Base-by-base conservation (phyloP, 148 eudicot species). In the Rhododendron henanense region DNA sequence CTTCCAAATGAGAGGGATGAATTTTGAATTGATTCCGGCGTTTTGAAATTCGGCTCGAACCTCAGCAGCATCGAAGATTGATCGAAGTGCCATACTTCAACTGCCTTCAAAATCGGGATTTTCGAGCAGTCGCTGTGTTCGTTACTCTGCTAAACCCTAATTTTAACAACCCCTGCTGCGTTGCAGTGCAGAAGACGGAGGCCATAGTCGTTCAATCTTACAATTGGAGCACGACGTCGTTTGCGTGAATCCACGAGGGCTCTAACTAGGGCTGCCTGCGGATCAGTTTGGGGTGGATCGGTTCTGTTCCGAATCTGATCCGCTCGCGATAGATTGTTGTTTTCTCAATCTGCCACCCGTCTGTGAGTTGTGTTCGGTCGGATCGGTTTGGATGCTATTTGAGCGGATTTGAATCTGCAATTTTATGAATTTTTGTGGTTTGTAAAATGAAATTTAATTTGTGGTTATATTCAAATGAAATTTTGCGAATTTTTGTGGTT, bases 1-100 rank as follows among this genome's bases (percentile, higher is more conserved):
- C 98, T 94, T 97, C 99, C 99, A 95, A 76, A 97, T 92, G 53
- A 90, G 74, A 63, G 98, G 98, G 88, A 95, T 90, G 92, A 95
- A 97, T 50, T 86, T 87, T 41, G 93, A n/a, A 90, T 85, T 94
- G 87, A 97, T 91, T 78, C 96, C 98, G 48, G 91, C 91, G 33
- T 78, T 87, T 51, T 93, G 91, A 87, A 97, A 92, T 80, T 97
- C 96, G 5, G 94, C 37, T 84, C 89, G 94, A 1, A 97, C 86
- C 71, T 79, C 90, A 2, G 92, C 85, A 41, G 87, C 90, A 67
- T 95, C 96, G 87, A 97, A 97, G 14, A 95, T 91, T 69, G 99
- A 97, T 89, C 93, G 88, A 57, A 61, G 41, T 33, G 89, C 85
- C 94, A 90, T 94, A 1, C 61, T 47, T 8, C 51, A 23, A 28